Evolutionary conservation across 2,329 filamentous ascomycete genomes (phyloP), one percentile per base, ranked within the genome.

Genomic region (Microsporum canis): DNA sequence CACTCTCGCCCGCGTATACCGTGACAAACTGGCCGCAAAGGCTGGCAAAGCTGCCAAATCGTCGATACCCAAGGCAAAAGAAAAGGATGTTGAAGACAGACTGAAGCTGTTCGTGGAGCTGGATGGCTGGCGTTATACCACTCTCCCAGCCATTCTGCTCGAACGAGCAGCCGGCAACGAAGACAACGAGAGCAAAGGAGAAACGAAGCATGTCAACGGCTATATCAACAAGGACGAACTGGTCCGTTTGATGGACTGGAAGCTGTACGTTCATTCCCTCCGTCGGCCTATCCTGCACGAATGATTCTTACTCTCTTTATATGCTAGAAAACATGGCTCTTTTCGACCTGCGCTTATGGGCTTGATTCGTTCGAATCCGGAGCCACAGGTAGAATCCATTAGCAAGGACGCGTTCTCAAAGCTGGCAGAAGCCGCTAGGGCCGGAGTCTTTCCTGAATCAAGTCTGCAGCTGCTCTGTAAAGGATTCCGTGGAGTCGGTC

Each of bases 231-330:
- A 73, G 36, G 70, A 72, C 1, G 71, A 76, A 14, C 53, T 76
- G 39, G 66, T 73, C 56, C 67, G 64, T 57, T 64, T 76, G 58
- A 74, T 78, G 65, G 73, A 76, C 55, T 78, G 76, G 76, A 78
- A 78, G 64, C 67, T 75, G 76, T 78, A 65, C 67, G 72, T 14
- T 39, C 17, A 8, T 41, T 23, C 31, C 29, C 4, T 5, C 5
- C 29, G 2, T 38, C 14, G 39, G 6, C 3, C 57, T 58, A 36
- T 49, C 17, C 27, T 23, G 23, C 43, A 47, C 10, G 43, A n/a
- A 10, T 49, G 39, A 29, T 57, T 60, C 23, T 14, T 51, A 55
- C 17, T 5, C 12, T 56, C 27, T 17, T 57, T 10, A 29, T 27
- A n/a, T 57, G 57, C n/a, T 29, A 75, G 73, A 43, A 75, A 75